These are phyloP conservation scores for Sporisorium iseilematis-ciliati DNA, from an alignment of 1,284 basidiomycete species.

Conservation along the genomic window DNA sequence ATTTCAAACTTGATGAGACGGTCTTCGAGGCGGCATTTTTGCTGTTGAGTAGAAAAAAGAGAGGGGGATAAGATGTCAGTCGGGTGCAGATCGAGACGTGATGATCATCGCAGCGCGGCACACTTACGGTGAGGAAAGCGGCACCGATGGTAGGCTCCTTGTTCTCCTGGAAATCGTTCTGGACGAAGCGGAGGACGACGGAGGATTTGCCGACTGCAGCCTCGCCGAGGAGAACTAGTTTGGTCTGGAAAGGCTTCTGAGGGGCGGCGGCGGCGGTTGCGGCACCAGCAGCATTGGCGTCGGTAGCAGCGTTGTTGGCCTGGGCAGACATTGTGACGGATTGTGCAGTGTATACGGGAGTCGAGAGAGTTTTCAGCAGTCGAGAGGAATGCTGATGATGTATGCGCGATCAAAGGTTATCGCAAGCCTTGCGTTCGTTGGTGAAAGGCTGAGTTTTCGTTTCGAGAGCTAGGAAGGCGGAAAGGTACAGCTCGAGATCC, in stretches of 20 bases:
- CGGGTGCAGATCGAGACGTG: too few relatives aligned
- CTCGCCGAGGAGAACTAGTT: constrained; percentile 75
- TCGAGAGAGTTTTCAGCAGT: background rate
- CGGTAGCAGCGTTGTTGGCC: constrained; percentile 18
- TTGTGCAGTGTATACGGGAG: background rate
- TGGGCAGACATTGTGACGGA: constrained; percentile 28
- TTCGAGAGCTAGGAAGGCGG: background rate
- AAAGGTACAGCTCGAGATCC: constrained; percentile 1
- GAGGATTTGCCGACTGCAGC: constrained; percentile 99
- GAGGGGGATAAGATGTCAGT: background rate
- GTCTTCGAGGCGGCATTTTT: constrained; percentile 77
- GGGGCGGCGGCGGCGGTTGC: constrained; percentile 46
- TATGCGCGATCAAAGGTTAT: background rate
- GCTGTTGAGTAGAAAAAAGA: constrained; percentile 27
- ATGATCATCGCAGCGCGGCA: background rate
- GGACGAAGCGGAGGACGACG: constrained; percentile 94
- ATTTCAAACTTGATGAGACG: constrained; percentile 90
- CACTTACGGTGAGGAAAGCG: constrained; percentile 75
- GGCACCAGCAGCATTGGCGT: constrained; percentile 22
- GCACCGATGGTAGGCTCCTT: constrained; percentile 99
- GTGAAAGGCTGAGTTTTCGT: background rate
- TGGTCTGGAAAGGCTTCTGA: constrained; percentile 68
- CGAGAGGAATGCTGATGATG: background rate
- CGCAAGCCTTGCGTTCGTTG: background rate
- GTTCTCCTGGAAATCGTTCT: constrained; percentile 94